Percentiles rank a stretch among this genome's conserved stretches.
Evolutionary conservation across 2,329 filamentous ascomycete species (phyloP).

Genomic region (Fusarium aywerte): DNA sequence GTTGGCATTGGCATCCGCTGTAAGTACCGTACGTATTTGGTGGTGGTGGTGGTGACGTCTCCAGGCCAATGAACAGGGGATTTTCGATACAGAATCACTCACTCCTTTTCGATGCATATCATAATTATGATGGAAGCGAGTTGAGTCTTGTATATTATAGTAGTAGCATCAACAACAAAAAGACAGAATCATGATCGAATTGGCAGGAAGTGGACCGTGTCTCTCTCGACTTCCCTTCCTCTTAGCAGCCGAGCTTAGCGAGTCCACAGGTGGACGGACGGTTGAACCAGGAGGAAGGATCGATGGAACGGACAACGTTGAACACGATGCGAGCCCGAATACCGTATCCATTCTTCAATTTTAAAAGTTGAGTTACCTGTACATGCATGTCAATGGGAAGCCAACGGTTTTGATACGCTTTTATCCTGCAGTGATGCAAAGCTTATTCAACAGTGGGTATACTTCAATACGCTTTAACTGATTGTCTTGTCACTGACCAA

Average conservation of each 20-base stretch:
- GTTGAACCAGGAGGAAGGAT: conserved; percentile 22
- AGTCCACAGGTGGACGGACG: conserved; percentile 25
- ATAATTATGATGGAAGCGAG: background rate
- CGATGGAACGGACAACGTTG: conserved; percentile 18
- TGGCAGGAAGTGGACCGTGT: conserved; percentile 22
- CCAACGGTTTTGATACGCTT: background rate
- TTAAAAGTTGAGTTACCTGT: too few relatives aligned
- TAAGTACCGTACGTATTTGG: background rate
- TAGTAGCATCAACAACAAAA: background rate
- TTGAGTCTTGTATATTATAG: background rate
- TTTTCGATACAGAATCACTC: background rate
- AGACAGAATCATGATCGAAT: conserved; percentile 1
- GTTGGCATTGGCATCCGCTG: conserved; percentile 25
- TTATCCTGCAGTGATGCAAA: background rate
- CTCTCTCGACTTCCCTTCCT: conserved; percentile 23
- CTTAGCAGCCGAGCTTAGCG: conserved; percentile 20
- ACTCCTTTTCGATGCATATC: conserved; percentile 10
- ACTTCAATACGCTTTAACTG: background rate
- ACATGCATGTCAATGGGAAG: background rate
- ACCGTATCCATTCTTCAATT: background rate
- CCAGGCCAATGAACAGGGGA: conserved; percentile 33
- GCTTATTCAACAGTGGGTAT: background rate
- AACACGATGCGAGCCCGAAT: conserved; percentile 5
- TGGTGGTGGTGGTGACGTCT: conserved; percentile 19
- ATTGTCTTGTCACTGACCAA: background rate